A percentile compares a stretch with the other conserved stretches of the same genome.
These are phyloP conservation scores for Talaromyces pinophilus DNA, from an alignment of 2,329 filamentous ascomycete species.

Conservation along the genomic window DNA sequence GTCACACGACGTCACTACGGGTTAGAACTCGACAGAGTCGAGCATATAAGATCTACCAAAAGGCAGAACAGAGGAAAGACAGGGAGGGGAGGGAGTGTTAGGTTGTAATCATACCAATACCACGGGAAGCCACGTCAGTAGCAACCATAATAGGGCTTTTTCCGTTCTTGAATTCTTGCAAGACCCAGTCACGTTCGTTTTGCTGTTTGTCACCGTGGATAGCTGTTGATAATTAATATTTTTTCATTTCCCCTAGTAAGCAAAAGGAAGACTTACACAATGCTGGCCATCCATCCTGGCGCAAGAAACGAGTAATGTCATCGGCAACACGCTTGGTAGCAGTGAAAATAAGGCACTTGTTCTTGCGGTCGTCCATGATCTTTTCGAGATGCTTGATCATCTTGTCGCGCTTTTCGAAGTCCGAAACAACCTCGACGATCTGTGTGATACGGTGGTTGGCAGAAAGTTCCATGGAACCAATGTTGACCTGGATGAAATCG, in stretches of 20 bases:
- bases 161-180: slow-evolving; percentile 99
- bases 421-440: slow-evolving; percentile 92
- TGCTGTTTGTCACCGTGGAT: slow-evolving; percentile 99
- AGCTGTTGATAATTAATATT: slow-evolving; percentile 55
- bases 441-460: slow-evolving; percentile 98
- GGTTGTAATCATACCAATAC: slow-evolving; percentile 93
- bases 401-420: slow-evolving; percentile 95
- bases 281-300: slow-evolving; percentile 96
- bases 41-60: slow-evolving; percentile 11
- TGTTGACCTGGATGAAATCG: slow-evolving; percentile 98
- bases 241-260: neutral
- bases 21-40: slow-evolving; percentile 37
- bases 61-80: slow-evolving; percentile 31
- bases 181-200: slow-evolving; percentile 98
- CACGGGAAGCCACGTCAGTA: slow-evolving; percentile 98
- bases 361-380: slow-evolving; percentile 93
- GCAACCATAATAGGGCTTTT: slow-evolving; percentile 99
- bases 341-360: slow-evolving; percentile 95
- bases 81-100: slow-evolving; percentile 40
- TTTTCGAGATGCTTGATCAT: slow-evolving; percentile 98
- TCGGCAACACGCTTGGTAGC: slow-evolving; percentile 87
- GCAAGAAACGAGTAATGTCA: slow-evolving; percentile 95
- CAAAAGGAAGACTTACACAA: slow-evolving; percentile 67
- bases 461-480: slow-evolving; percentile 91
- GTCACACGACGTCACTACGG: slow-evolving; percentile 60